Conservation (phyloP, 495 filamentous ascomycete species). For the Darksidea phi region DNA sequence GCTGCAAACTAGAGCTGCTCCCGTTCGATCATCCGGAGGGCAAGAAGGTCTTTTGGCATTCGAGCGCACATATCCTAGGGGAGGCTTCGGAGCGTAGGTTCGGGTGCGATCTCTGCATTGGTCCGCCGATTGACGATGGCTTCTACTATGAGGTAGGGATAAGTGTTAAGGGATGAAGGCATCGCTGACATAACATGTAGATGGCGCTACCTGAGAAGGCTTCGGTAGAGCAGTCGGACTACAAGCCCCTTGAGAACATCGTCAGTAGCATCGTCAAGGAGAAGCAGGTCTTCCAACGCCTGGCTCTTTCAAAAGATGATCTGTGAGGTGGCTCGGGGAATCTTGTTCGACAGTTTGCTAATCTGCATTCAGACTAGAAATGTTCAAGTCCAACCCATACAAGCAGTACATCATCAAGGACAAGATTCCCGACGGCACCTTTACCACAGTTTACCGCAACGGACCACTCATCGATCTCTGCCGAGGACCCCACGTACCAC, state of each 20-base stretch:
- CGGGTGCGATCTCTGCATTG: constrained; percentile 86
- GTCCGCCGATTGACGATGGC: constrained; percentile 85
- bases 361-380: constrained; percentile 58
- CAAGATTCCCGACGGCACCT: constrained; percentile 82
- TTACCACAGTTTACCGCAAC: constrained; percentile 89
- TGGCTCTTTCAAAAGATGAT: constrained; percentile 83
- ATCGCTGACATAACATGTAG: constrained; percentile 55
- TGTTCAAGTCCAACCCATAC: constrained; percentile 95
- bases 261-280: constrained; percentile 83
- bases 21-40: constrained; percentile 83
- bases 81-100: constrained; percentile 88
- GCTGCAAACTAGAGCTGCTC: constrained; percentile 74
- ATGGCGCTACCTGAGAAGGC: constrained; percentile 79
- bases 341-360: background rate
- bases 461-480: constrained; percentile 80
- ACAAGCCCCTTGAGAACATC: constrained; percentile 73
- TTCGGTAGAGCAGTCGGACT: constrained; percentile 72
- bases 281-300: constrained; percentile 90
- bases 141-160: constrained; percentile 53
- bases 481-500: constrained; percentile 80
- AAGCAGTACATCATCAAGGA: constrained; percentile 95
- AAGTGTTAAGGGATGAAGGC: constrained; percentile 62
- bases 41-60: constrained; percentile 87
- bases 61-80: constrained; percentile 87
- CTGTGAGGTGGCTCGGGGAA: constrained; percentile 43